Conservation (phyloP, 352 stramenopile genomes). For the Globisporangium cystogenes region DNA sequence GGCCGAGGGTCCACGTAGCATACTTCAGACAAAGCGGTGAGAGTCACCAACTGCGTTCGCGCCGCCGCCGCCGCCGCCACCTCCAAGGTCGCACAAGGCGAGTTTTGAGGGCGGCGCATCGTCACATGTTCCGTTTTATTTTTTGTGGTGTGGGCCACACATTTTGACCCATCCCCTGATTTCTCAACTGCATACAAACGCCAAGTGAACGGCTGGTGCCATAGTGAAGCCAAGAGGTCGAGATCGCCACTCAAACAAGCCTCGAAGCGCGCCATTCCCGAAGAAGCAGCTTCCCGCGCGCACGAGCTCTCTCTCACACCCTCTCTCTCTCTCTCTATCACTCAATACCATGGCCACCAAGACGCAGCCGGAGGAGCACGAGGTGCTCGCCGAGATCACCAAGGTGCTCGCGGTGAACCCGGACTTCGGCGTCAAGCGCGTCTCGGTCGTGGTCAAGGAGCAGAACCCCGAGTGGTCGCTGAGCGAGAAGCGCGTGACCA, state of each 20-base stretch:
- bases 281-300: conserved; percentile 2
- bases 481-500: conserved; percentile 71
- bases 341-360: conserved; percentile 34
- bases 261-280: neutral
- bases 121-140: neutral
- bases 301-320: neutral
- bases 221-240: neutral
- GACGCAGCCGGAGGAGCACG: conserved; percentile 53
- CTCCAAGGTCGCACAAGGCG: too few species aligned
- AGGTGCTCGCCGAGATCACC: conserved; percentile 56
- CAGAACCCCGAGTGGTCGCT: conserved; percentile 65
- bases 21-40: too few species aligned
- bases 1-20: neutral
- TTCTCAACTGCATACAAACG: neutral
- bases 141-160: neutral
- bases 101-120: too few species aligned
- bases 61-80: too few species aligned
- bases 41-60: too few species aligned
- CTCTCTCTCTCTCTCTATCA: neutral
- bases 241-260: neutral
- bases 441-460: conserved; percentile 51
- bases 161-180: neutral
- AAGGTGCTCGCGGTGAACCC: conserved; percentile 49
- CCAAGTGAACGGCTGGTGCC: neutral
- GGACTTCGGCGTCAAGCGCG: conserved; percentile 67